Conservation (phyloP, 2,329 filamentous ascomycete genomes). For the Colletotrichum tropicicola region DNA sequence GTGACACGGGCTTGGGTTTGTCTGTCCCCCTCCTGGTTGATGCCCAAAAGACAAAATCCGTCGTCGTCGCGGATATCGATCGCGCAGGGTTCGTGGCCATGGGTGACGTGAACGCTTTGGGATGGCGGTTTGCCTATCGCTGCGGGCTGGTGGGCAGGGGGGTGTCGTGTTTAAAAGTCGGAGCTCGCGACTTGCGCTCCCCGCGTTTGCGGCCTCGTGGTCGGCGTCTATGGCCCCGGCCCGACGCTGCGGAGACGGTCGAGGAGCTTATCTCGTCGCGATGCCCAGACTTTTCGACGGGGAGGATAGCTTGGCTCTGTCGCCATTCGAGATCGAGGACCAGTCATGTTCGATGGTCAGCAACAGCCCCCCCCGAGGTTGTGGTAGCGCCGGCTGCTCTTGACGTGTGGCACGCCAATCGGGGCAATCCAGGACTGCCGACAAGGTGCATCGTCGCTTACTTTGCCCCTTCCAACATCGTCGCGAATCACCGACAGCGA, state of each 20-base stretch:
- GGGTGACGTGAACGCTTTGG: background rate
- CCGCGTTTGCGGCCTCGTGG: constrained; percentile 1
- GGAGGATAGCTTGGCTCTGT: background rate
- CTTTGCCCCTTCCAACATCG: too few species aligned
- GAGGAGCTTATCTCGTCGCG: background rate
- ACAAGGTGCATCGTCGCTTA: too few species aligned
- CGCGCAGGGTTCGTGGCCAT: background rate
- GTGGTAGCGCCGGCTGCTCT: too few species aligned
- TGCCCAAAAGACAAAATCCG: background rate
- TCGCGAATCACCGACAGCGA: too few species aligned
- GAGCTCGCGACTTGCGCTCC: constrained; percentile 19
- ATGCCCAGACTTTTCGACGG: background rate
- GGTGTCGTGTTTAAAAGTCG: background rate
- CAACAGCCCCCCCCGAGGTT: too few species aligned
- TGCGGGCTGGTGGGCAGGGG: background rate
- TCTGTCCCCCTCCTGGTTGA: background rate
- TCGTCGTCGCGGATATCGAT: background rate
- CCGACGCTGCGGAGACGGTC: background rate
- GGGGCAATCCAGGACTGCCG: too few species aligned
- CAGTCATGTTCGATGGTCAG: too few species aligned
- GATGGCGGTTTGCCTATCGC: background rate
- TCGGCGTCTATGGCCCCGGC: constrained; percentile 1
- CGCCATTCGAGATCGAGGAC: background rate
- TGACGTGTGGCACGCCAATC: too few species aligned
- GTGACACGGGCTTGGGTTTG: background rate